These are phyloP conservation scores for Talaromyces funiculosus DNA, from an alignment of 2,329 filamentous ascomycete species.

Conservation along the genomic window DNA sequence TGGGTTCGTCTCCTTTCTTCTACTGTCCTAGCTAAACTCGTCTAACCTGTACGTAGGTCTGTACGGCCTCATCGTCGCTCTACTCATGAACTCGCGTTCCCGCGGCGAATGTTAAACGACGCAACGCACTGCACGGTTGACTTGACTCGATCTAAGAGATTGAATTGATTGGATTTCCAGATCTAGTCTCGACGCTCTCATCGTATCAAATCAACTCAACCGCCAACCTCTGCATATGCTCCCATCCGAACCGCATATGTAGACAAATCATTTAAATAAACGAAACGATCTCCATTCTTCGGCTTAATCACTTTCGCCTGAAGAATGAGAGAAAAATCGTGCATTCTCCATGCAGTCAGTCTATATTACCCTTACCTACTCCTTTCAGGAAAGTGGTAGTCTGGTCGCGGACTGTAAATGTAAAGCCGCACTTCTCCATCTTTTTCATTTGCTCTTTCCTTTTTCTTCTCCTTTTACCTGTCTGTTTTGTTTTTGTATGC, in stretches of 20 bases:
- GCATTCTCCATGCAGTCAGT: neutral
- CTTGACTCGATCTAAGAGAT: neutral
- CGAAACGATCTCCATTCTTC: neutral
- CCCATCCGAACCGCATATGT: neutral
- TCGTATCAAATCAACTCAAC: neutral
- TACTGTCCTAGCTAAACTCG: neutral
- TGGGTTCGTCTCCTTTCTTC: constrained; percentile 61
- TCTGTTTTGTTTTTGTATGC: neutral
- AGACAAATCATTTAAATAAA: neutral
- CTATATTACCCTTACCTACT: neutral
- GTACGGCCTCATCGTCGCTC: constrained; percentile 96
- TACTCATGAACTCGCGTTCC: constrained; percentile 98
- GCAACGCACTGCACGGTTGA: neutral
- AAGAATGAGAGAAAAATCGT: neutral
- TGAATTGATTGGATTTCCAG: neutral
- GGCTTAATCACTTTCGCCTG: no score
- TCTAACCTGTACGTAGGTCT: constrained; percentile 63
- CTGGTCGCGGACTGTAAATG: neutral
- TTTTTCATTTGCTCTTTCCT: neutral
- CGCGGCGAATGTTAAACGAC: constrained; percentile 56
- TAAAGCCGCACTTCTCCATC: neutral
- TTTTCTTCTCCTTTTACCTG: neutral
- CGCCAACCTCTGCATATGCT: neutral
- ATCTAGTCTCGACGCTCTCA: neutral
- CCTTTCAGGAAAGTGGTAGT: neutral